Percentiles rank a stretch among this genome's conserved stretches.
Conservation (phyloP, 2,329 filamentous ascomycete genomes). For the Cadophora malorum region DNA sequence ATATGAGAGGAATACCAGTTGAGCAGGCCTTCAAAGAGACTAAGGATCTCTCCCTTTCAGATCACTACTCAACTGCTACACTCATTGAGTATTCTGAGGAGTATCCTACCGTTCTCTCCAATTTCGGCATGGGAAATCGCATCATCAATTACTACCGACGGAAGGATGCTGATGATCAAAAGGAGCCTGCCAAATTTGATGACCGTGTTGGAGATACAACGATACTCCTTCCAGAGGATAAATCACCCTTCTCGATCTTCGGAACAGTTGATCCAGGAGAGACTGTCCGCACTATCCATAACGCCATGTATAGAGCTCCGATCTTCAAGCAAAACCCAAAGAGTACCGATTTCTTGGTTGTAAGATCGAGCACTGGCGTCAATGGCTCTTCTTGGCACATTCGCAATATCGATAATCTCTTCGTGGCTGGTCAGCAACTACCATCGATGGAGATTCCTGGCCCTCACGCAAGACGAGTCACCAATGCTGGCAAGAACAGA, state of each 20-base stretch:
- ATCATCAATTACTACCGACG: slow-evolving; percentile 97
- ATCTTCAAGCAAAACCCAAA: slow-evolving; percentile 86
- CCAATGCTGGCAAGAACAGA: slow-evolving; percentile 94
- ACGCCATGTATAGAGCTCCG: slow-evolving; percentile 93
- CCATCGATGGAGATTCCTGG: slow-evolving; percentile 92
- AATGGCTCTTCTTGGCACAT: slow-evolving; percentile 83
- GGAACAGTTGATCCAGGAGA: slow-evolving; percentile 92
- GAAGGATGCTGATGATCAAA: slow-evolving; percentile 67
- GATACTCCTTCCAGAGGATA: slow-evolving; percentile 88
- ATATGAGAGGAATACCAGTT: slow-evolving; percentile 78
- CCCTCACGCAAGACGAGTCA: slow-evolving; percentile 92
- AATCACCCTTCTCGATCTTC: slow-evolving; percentile 94
- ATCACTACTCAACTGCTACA: slow-evolving; percentile 81
- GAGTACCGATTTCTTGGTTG: slow-evolving; percentile 83
- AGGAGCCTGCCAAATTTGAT: slow-evolving; percentile 47
- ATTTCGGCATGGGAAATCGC: slow-evolving; percentile 96
- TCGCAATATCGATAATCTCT: slow-evolving; percentile 88
- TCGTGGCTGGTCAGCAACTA: slow-evolving; percentile 90
- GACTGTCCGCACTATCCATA: slow-evolving; percentile 88
- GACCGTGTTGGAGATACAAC: slow-evolving; percentile 87
- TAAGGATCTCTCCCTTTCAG: slow-evolving; percentile 82
- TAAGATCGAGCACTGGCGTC: slow-evolving; percentile 79
- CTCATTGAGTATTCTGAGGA: slow-evolving; percentile 97
- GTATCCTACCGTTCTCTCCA: slow-evolving; percentile 87
- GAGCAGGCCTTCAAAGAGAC: slow-evolving; percentile 81